These are phyloP conservation scores for Cupressus sempervirens DNA, from an alignment of 75 land plant species.

Conservation along the genomic window DNA sequence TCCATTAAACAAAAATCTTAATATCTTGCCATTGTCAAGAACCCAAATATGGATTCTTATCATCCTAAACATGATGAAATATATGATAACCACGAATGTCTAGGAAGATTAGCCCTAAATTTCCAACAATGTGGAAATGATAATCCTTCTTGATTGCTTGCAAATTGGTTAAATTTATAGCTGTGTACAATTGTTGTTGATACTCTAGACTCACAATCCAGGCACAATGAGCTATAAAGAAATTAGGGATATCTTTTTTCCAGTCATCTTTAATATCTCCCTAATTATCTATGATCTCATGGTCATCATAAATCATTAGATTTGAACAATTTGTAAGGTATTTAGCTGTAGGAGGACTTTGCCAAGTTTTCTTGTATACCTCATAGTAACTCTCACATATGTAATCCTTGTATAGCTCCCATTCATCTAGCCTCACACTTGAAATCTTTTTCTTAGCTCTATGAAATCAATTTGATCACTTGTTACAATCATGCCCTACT, in stretches of 20 bases:
- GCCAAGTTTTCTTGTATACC: slow-evolving; percentile 48
- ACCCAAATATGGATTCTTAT: slow-evolving; percentile 34
- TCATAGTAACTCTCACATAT: too few species aligned
- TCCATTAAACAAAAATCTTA: too few species aligned
- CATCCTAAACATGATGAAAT: slow-evolving; percentile 36
- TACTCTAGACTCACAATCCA: slow-evolving; percentile 44
- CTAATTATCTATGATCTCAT: slow-evolving; percentile 50
- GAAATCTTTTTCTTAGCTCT: slow-evolving; percentile 18
- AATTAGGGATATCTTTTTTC: slow-evolving; percentile 15
- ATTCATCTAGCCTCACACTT: slow-evolving; percentile 13
- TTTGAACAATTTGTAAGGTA: slow-evolving; percentile 44
- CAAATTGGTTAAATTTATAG: slow-evolving; percentile 30
- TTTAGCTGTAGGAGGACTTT: slow-evolving; percentile 39
- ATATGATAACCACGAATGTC: slow-evolving; percentile 51
- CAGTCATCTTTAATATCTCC: slow-evolving; percentile 35
- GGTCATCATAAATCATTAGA: slow-evolving; percentile 50
- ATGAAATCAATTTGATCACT: slow-evolving; percentile 36
- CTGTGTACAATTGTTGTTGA: slow-evolving; percentile 39
- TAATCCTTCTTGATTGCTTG: slow-evolving; percentile 35
- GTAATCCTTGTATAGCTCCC: slow-evolving; percentile 19
- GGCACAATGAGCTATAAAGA: slow-evolving; percentile 48
- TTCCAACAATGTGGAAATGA: slow-evolving; percentile 42
- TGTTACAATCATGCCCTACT: slow-evolving; percentile 26
- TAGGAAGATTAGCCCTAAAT: slow-evolving; percentile 39
- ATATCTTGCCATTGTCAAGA: slow-evolving; percentile 39